phyloP scores from a whole-genome alignment of 78 protist species.

The Dictyostelium intermedium region DNA sequence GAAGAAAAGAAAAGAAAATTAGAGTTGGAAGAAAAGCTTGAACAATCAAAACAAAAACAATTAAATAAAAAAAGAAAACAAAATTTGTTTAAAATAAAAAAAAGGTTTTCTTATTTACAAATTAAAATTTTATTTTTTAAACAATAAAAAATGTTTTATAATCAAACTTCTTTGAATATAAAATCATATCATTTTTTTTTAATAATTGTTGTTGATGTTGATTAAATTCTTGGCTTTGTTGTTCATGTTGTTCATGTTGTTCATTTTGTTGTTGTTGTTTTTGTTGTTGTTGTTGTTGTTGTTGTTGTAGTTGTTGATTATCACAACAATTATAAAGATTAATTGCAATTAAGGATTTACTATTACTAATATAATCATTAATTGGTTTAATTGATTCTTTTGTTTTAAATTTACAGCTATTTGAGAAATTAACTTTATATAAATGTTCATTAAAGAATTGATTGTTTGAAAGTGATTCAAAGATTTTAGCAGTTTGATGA shows the following conservation, averaged over 20 bases:
- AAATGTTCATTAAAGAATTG: not conserved
- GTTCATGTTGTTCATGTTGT: not conserved
- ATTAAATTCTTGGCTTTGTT: not conserved
- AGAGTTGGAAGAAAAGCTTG: constrained; percentile 10
- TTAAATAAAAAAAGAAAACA: constrained; percentile 5
- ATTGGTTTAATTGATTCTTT: constrained; percentile 1
- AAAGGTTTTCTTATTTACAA: not conserved
- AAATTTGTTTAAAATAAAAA: constrained; percentile 30
- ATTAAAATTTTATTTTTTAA: not conserved
- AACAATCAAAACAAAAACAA: constrained; percentile 19
- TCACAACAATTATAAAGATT: constrained; percentile 6
- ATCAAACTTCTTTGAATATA: not conserved
- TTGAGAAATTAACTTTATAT: constrained; percentile 1
- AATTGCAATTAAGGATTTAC: not conserved
- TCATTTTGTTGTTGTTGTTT: not conserved
- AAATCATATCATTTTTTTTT: not conserved
- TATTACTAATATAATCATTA: not conserved
- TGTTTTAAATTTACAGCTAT: not conserved
- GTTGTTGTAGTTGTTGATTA: not conserved
- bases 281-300: not conserved
- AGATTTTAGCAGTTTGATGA: not conserved
- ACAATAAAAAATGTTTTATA: not conserved
- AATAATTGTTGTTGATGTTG: not conserved
- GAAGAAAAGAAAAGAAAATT: constrained; percentile 21
- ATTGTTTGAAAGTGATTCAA: not conserved